Evolutionary conservation across 805 yeast species (phyloP).

Genomic region (Teunomyces stri): DNA sequence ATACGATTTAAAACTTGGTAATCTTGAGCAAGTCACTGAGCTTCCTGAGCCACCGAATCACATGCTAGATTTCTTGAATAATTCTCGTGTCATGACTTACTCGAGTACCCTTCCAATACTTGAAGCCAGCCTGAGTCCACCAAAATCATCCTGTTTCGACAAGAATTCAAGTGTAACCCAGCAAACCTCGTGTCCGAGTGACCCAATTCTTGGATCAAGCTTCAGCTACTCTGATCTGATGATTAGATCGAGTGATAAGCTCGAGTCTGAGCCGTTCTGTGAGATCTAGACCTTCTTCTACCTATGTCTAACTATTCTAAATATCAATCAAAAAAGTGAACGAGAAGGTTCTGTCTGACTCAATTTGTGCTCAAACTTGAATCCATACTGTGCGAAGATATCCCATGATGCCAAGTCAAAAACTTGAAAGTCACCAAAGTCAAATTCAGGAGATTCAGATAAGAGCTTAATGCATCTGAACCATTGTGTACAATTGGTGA

Average conservation of each 20-base stretch:
- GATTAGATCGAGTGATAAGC: conserved; percentile 1
- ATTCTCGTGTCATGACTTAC: neutral
- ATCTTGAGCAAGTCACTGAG: neutral
- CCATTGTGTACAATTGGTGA: conserved; percentile 21
- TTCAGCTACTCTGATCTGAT: neutral
- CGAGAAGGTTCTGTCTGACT: conserved; percentile 30
- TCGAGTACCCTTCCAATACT: neutral
- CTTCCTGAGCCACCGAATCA: neutral
- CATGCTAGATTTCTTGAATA: conserved; percentile 1
- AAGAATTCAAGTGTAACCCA: neutral
- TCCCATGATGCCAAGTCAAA: conserved; percentile 44
- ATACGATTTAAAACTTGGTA: conserved; percentile 10
- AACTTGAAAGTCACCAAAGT: conserved; percentile 39
- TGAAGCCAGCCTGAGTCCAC: neutral
- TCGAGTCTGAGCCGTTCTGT: neutral
- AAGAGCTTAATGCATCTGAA: conserved; percentile 21
- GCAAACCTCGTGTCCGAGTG: neutral
- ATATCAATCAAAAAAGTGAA: conserved; percentile 8
- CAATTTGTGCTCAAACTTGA: conserved; percentile 33
- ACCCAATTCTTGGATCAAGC: conserved; percentile 3
- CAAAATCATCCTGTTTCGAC: neutral
- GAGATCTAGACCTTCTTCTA: neutral
- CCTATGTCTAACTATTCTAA: neutral
- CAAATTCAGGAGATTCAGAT: conserved; percentile 14
- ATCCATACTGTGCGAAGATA: conserved; percentile 34